phyloP scores from a whole-genome alignment of 345 rosid species.

The Syzygium oleosum region DNA sequence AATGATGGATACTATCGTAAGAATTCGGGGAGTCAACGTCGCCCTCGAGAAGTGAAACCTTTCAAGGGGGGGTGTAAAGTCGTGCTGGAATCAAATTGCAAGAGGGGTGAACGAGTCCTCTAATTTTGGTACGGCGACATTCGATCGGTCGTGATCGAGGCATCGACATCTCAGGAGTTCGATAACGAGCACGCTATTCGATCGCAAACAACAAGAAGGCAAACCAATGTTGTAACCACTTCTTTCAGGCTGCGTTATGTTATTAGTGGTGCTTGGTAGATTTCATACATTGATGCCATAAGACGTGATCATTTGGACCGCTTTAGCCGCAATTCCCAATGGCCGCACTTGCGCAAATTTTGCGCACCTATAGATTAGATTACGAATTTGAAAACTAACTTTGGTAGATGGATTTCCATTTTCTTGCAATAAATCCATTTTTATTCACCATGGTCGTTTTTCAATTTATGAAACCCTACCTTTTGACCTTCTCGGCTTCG shows the following conservation, averaged over 20 bases:
- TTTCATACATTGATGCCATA: neutral
- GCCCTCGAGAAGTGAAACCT: no score
- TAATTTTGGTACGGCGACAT: neutral
- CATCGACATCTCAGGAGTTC: neutral
- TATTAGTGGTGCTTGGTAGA: neutral
- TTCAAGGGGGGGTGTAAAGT: neutral
- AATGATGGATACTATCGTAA: neutral
- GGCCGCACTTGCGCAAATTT: neutral
- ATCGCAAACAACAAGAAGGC: rapidly evolving
- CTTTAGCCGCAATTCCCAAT: neutral
- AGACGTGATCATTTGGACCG: neutral
- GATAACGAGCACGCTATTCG: neutral
- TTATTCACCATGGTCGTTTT: neutral
- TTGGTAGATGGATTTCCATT: neutral
- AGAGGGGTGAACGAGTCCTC: neutral
- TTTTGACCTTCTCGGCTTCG: neutral
- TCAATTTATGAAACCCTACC: neutral
- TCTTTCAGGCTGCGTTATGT: neutral
- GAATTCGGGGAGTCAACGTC: no score
- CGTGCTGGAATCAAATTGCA: rapidly evolving
- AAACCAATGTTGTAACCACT: neutral
- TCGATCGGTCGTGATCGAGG: rapidly evolving
- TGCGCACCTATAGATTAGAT: neutral
- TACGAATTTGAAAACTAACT: neutral
- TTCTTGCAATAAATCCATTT: neutral